A percentile compares a stretch with the other conserved stretches of the same genome.
phyloP scores from a whole-genome alignment of 1,284 basidiomycete genomes.

The Naganishia liquefaciens region DNA sequence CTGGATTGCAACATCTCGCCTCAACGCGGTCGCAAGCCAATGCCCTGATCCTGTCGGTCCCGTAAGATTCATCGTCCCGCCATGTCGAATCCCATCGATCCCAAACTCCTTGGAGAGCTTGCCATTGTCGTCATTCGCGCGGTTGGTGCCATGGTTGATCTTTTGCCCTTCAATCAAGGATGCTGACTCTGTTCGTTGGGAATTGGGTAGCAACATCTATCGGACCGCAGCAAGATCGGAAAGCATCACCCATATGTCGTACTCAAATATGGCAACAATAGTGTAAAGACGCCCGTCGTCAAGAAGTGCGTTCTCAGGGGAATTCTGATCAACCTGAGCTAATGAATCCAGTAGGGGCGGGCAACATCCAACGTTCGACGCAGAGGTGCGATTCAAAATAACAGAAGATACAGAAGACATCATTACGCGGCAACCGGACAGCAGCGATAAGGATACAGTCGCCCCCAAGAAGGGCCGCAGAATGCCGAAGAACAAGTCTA shows the following conservation, averaged over 20 bases:
- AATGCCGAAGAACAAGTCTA: conserved; percentile 62
- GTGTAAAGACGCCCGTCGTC: conserved; percentile 81
- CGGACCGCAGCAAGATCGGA: conserved; percentile 90
- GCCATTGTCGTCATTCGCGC: conserved; percentile 93
- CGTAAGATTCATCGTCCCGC: background rate
- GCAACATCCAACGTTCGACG: conserved; percentile 98
- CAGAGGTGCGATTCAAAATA: conserved; percentile 91
- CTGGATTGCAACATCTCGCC: too few relatives aligned
- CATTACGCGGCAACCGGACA: conserved; percentile 47
- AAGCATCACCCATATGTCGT: conserved; percentile 97
- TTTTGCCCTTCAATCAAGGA: background rate
- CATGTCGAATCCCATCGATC: conserved; percentile 39
- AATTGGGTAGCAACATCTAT: conserved; percentile 73
- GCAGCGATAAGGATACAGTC: conserved; percentile 15
- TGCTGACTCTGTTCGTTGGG: conserved; percentile 3
- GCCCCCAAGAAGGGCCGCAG: conserved; percentile 11
- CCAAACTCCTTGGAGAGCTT: conserved; percentile 84
- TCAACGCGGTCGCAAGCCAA: too few relatives aligned
- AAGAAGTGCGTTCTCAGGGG: conserved; percentile 59
- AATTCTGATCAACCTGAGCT: background rate
- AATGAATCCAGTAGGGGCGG: conserved; percentile 65
- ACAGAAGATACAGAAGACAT: conserved; percentile 75
- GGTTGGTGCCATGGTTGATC: conserved; percentile 60
- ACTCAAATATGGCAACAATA: conserved; percentile 75
- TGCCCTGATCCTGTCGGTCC: too few relatives aligned